Base-by-base conservation (phyloP, 805 yeast genomes). In the Candida peoriensis region DNA sequence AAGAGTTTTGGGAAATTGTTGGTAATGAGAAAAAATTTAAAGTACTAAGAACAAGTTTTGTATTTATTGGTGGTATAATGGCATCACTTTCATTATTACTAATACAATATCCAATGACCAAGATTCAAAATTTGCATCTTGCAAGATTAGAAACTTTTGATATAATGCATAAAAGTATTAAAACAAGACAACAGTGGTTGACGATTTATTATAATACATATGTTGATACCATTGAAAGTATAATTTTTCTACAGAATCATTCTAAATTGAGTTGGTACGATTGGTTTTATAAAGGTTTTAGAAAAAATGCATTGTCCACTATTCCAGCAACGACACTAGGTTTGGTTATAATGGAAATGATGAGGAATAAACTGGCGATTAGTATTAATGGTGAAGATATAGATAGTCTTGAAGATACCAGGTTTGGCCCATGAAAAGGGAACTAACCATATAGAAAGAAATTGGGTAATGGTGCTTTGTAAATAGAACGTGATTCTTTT, bases 271-370 rank as follows among this genome's bases (percentile, higher is more conserved):
- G 76, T 2, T 78, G 86, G 78, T 52, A 70, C 24, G 69, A 69
- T 18, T 78, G 89, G 74, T 69, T 79, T 8, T 90, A 88, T 52
- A 79, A 77, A 43, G 97, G 97, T 0, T 86, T 84, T 52, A 63
- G 70, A 6, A 63, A 80, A 38, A 81, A 81, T 41, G 81, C 95
- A 0, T 50, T 84, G 31, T 72, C 86, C 1, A 76, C 84, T 2
- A 74, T 89, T 28, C 97, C 97, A 1, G 86, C 95, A 2, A 85
- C 96, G 1, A 82, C 94, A 27, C 74, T 87, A 27, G 96, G 96
- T 0, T 64, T 90, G 24, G 62, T 90, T 31, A 86, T 86, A 12
- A 76, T 90, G 57, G 97, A 90, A 57, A 79, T 85, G 15, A 70
- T 85, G 70, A 67, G 97, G 54, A 65, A 50, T 10, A 58, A 51